Conservation (phyloP, 208 protist genomes). For the Trypanosoma melophagium region DNA sequence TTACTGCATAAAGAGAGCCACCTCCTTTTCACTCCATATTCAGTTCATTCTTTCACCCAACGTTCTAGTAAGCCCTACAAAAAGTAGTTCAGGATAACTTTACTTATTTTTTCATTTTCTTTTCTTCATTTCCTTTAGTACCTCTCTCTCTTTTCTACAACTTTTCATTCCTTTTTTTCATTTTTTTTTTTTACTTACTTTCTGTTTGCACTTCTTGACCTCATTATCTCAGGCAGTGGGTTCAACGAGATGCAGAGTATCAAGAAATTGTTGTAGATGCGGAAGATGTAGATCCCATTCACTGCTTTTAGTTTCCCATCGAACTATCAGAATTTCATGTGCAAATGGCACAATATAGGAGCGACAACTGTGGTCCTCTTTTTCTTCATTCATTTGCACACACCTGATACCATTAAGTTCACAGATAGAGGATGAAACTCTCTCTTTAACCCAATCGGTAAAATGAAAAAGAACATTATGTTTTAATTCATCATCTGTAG, state of each 20-base stretch:
- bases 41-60: no score
- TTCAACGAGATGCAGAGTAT: slow-evolving; percentile 42
- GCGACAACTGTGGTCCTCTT: slow-evolving; percentile 45
- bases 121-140: not conserved
- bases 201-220: not conserved
- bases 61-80: no score
- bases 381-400: slow-evolving; percentile 50
- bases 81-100: no score
- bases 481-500: slow-evolving; percentile 51
- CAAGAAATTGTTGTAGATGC: slow-evolving; percentile 49
- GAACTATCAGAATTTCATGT: slow-evolving; percentile 42
- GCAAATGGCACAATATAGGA: slow-evolving; percentile 52
- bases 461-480: slow-evolving; percentile 69
- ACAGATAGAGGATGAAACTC: slow-evolving; percentile 31
- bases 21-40: no score
- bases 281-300: slow-evolving; percentile 44
- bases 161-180: not conserved
- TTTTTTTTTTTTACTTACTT: slow-evolving; percentile 3
- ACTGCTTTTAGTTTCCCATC: slow-evolving; percentile 45
- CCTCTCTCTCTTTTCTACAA: not conserved
- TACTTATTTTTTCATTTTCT: not conserved
- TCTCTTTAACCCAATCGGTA: slow-evolving; percentile 41
- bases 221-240: not conserved
- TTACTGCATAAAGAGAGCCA: no score
- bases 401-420: slow-evolving; percentile 47